phyloP scores from a whole-genome alignment of 2,329 filamentous ascomycete species.

The Apiospora pterosperma region DNA sequence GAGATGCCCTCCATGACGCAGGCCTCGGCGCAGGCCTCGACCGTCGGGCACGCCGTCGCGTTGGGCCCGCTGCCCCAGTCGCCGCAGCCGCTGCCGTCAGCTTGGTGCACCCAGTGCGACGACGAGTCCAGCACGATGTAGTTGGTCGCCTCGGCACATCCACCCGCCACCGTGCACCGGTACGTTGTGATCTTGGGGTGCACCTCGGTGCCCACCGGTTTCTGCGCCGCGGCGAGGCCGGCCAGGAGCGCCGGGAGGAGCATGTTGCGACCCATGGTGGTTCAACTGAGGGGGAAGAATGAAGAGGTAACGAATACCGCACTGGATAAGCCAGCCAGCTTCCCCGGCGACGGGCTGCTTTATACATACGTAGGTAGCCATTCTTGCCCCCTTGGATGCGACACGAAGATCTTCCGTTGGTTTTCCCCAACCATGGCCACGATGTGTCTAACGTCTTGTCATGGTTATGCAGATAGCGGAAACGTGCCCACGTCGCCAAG shows the following conservation, averaged over 20 bases:
- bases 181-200: slow-evolving; percentile 47
- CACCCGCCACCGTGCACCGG: slow-evolving; percentile 46
- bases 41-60: slow-evolving; percentile 42
- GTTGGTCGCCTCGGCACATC: slow-evolving; percentile 44
- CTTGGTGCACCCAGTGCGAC: slow-evolving; percentile 40
- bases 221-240: slow-evolving; percentile 28
- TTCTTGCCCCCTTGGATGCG: neutral
- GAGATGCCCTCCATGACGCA: slow-evolving; percentile 49
- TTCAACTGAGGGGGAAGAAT: neutral
- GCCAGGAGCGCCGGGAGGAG: slow-evolving; percentile 21
- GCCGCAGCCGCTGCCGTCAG: slow-evolving; percentile 30
- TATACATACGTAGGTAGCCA: neutral
- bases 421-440: neutral
- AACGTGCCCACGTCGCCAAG: neutral
- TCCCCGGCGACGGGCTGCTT: neutral
- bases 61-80: slow-evolving; percentile 32
- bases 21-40: slow-evolving; percentile 46
- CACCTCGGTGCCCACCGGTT: slow-evolving; percentile 34
- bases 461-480: neutral
- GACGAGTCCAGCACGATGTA: slow-evolving; percentile 47
- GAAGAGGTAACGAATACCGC: neutral
- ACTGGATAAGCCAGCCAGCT: neutral
- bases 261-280: slow-evolving; percentile 21
- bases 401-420: neutral
- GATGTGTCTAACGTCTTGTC: neutral